phyloP scores from a whole-genome alignment of 371 early-diverging fungal genomes.

The Rhizopus arrhizus region DNA sequence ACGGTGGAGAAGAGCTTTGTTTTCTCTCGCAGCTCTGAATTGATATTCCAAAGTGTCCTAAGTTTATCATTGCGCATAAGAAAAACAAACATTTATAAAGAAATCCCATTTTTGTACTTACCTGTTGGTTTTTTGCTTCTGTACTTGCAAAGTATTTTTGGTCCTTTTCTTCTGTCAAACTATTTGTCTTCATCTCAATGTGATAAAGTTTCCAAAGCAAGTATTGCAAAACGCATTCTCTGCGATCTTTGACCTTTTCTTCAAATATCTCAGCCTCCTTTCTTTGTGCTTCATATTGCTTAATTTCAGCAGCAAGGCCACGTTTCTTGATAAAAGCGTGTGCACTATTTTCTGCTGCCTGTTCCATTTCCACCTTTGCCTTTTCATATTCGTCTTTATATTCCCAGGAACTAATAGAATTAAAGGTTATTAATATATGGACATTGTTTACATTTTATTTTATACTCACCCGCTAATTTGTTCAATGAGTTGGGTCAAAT shows the following conservation, averaged over 20 bases:
- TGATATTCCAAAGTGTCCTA: slow-evolving; percentile 51
- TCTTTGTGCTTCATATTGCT: slow-evolving; percentile 89
- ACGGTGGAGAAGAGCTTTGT: slow-evolving; percentile 74
- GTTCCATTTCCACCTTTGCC: slow-evolving; percentile 81
- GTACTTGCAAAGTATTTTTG: slow-evolving; percentile 1
- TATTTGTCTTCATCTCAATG: slow-evolving; percentile 62
- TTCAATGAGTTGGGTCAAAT: slow-evolving; percentile 94
- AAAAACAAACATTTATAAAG: not conserved
- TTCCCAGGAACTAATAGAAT: slow-evolving; percentile 72
- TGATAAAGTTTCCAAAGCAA: slow-evolving; percentile 91
- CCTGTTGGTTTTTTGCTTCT: slow-evolving; percentile 8
- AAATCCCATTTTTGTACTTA: not conserved
- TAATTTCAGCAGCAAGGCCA: slow-evolving; percentile 86
- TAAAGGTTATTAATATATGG: slow-evolving; percentile 2
- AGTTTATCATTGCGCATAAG: no score
- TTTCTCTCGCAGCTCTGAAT: slow-evolving; percentile 66
- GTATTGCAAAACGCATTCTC: slow-evolving; percentile 64
- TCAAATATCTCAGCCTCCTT: slow-evolving; percentile 88
- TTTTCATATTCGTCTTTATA: slow-evolving; percentile 87
- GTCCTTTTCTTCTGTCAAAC: slow-evolving; percentile 49
- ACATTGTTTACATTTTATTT: not conserved
- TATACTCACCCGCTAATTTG: slow-evolving; percentile 83
- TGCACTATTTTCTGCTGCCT: slow-evolving; percentile 85
- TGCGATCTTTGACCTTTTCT: slow-evolving; percentile 59
- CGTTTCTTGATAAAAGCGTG: slow-evolving; percentile 88